phyloP scores from a whole-genome alignment of 2,329 filamentous ascomycete genomes.

The Colletotrichum limetticola region DNA sequence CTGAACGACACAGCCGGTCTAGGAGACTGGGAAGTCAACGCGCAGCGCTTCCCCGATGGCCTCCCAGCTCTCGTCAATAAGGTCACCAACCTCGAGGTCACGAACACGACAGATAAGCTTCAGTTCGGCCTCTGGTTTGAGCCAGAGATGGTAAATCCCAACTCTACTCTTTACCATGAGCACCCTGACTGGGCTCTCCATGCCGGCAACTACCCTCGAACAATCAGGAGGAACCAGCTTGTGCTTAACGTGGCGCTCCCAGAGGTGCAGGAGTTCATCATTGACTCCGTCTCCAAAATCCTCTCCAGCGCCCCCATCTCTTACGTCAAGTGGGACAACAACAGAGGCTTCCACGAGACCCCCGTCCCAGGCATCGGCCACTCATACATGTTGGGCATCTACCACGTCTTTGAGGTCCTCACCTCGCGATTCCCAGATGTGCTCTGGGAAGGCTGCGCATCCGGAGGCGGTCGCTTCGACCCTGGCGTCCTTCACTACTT shows the following conservation, averaged over 20 bases:
- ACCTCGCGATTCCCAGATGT: constrained; percentile 70
- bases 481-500: constrained; percentile 72
- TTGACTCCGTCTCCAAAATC: constrained; percentile 63
- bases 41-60: constrained; percentile 67
- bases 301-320: constrained; percentile 63
- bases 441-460: constrained; percentile 74
- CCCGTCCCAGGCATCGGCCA: constrained; percentile 64
- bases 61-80: constrained; percentile 61
- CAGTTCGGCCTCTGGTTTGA: constrained; percentile 75
- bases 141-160: constrained; percentile 74
- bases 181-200: constrained; percentile 74
- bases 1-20: constrained; percentile 66
- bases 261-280: constrained; percentile 73
- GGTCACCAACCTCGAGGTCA: constrained; percentile 60
- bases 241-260: constrained; percentile 70
- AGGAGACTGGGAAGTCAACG: constrained; percentile 72
- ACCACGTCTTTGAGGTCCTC: constrained; percentile 69
- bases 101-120: constrained; percentile 58
- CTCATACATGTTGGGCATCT: constrained; percentile 71
- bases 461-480: constrained; percentile 73
- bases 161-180: constrained; percentile 68
- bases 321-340: constrained; percentile 78
- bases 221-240: constrained; percentile 66
- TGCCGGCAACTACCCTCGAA: constrained; percentile 65
- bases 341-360: constrained; percentile 71